These are phyloP conservation scores for Pseudocercospora fijiensis DNA, from an alignment of 2,329 filamentous ascomycete species.

Conservation along the genomic window DNA sequence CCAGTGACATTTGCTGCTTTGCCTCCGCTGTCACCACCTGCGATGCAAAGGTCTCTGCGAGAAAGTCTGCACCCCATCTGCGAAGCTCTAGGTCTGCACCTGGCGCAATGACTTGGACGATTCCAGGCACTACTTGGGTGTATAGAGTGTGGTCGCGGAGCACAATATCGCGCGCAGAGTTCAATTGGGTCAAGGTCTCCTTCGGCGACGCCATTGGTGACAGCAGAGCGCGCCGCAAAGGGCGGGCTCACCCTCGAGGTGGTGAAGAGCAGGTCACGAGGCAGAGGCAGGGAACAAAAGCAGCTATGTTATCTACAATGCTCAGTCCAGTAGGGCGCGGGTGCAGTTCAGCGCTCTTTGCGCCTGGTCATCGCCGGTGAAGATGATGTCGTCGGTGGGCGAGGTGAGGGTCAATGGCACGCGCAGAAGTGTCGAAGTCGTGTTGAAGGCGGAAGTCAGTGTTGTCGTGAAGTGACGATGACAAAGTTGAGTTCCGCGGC, in stretches of 20 bases:
- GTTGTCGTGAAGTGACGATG: slow-evolving; percentile 2
- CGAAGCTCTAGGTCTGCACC: slow-evolving; percentile 74
- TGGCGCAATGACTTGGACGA: slow-evolving; percentile 84
- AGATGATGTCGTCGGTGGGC: background rate
- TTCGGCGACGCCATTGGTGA: slow-evolving; percentile 40
- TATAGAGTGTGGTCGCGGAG: slow-evolving; percentile 86
- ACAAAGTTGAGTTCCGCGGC: slow-evolving; percentile 6
- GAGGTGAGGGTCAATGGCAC: slow-evolving; percentile 3
- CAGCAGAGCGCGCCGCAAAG: slow-evolving; percentile 13
- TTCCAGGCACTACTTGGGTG: slow-evolving; percentile 83
- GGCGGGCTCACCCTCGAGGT: slow-evolving; percentile 8
- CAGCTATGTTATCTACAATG: slow-evolving; percentile 31
- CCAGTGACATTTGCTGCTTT: slow-evolving; percentile 69
- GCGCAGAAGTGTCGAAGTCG: background rate
- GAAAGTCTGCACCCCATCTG: slow-evolving; percentile 93
- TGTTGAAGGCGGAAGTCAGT: background rate
- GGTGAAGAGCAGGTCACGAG: slow-evolving; percentile 25
- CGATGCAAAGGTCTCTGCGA: slow-evolving; percentile 92
- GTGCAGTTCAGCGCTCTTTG: slow-evolving; percentile 8
- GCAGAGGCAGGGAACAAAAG: slow-evolving; percentile 22
- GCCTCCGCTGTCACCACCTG: slow-evolving; percentile 74
- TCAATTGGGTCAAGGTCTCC: slow-evolving; percentile 82
- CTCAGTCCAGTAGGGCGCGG: slow-evolving; percentile 16
- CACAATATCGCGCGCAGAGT: slow-evolving; percentile 85
- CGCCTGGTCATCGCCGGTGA: slow-evolving; percentile 19